Conservation (phyloP, 2,329 filamentous ascomycete species). For the Colletotrichum sp. region DNA sequence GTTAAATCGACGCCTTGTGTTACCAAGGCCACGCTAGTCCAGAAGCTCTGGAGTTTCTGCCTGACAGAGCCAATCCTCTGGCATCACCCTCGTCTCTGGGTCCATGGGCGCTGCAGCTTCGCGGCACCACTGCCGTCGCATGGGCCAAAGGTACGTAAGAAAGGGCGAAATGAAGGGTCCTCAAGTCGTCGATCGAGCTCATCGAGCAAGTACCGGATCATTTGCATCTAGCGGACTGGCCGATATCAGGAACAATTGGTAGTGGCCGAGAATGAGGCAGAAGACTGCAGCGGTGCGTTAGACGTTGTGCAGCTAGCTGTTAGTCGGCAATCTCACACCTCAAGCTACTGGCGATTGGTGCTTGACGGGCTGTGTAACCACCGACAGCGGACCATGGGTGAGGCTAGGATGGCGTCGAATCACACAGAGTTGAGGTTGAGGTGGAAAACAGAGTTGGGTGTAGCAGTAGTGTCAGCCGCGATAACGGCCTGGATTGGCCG, state of each 20-base stretch:
- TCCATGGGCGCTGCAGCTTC: not conserved
- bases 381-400: not conserved
- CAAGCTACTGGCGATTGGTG: not conserved
- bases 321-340: not conserved
- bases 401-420: not conserved
- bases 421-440: not conserved
- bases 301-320: conserved; percentile 5
- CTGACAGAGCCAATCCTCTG: not conserved
- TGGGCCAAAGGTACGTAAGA: not conserved
- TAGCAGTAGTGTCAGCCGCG: not conserved
- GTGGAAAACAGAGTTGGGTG: not conserved
- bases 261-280: not conserved
- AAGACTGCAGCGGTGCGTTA: not conserved
- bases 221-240: not conserved
- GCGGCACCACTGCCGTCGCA: not conserved
- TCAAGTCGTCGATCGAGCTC: not conserved
- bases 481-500: not conserved
- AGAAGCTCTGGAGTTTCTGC: not conserved
- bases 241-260: not conserved
- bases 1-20: not conserved
- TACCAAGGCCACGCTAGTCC: not conserved
- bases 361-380: not conserved
- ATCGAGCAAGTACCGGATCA: not conserved
- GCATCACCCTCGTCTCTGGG: not conserved
- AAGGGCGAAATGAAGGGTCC: not conserved